phyloP scores from a whole-genome alignment of 2,329 filamentous ascomycete genomes.

The Dendryphion nanum region DNA sequence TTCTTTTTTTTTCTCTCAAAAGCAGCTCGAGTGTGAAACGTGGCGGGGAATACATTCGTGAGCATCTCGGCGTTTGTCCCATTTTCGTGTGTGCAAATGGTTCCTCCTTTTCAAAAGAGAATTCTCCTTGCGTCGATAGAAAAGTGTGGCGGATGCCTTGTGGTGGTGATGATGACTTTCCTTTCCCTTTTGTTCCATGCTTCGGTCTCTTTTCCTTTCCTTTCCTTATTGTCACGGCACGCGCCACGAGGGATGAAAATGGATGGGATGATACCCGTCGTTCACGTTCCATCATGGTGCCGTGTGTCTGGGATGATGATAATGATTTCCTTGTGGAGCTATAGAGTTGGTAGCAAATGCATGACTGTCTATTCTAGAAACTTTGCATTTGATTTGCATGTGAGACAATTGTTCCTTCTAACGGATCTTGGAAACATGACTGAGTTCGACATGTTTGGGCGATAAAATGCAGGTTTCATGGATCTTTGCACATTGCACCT shows the following conservation, averaged over 20 bases:
- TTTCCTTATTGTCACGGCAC: background rate
- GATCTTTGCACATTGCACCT: no score
- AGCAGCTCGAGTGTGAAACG: conserved; percentile 33
- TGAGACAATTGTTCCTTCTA: no score
- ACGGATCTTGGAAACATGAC: no score
- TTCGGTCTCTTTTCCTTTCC: background rate
- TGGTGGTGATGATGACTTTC: background rate
- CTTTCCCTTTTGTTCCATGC: background rate
- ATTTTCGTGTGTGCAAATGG: conserved; percentile 40
- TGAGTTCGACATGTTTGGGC: no score
- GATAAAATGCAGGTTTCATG: no score
- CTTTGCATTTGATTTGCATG: conserved; percentile 26
- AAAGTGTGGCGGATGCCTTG: conserved; percentile 27
- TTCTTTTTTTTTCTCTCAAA: conserved; percentile 30
- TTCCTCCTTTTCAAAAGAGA: conserved; percentile 37
- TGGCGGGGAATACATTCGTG: conserved; percentile 31
- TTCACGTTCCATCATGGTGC: conserved; percentile 25
- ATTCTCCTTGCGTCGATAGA: conserved; percentile 36
- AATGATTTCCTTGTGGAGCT: conserved; percentile 26
- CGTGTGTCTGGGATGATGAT: conserved; percentile 1
- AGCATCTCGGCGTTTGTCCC: conserved; percentile 43
- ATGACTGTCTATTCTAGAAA: background rate
- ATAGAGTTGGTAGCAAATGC: conserved; percentile 1
- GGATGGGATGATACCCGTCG: conserved; percentile 25
- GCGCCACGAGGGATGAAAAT: conserved; percentile 8